Percentiles rank a stretch among this genome's conserved stretches.
Evolutionary conservation across 306 rosid species (phyloP).

Genomic region (Inga oerstediana): DNA sequence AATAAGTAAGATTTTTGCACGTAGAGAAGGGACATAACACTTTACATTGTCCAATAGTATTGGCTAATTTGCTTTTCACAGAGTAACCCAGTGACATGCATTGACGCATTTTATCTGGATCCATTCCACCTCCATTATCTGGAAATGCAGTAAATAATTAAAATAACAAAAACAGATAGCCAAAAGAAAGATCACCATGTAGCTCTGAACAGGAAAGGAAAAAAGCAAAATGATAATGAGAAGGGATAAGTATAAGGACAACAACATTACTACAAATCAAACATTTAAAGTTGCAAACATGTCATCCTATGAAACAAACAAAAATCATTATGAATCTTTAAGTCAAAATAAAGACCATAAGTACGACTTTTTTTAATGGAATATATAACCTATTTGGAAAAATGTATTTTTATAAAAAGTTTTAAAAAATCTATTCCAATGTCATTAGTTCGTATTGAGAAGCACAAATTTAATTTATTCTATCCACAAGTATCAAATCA

Average conservation of each 20-base stretch:
- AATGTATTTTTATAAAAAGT: no score
- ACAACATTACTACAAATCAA: background rate
- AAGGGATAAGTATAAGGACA: background rate
- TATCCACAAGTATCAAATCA: background rate
- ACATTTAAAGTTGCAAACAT: background rate
- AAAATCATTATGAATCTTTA: no score
- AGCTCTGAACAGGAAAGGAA: background rate
- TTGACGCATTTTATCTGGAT: slow-evolving; percentile 95
- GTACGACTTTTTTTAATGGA: no score
- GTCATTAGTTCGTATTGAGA: no score
- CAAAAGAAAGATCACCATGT: background rate
- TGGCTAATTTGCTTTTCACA: slow-evolving; percentile 79
- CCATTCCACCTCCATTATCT: slow-evolving; percentile 99
- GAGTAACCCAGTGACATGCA: slow-evolving; percentile 99
- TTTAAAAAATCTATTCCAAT: no score
- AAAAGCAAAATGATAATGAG: slow-evolving; percentile 3
- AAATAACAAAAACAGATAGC: slow-evolving; percentile 28
- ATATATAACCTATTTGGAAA: no score
- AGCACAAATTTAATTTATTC: no score
- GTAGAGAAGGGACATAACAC: slow-evolving; percentile 41
- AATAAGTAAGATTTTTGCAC: slow-evolving; percentile 2
- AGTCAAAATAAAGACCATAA: no score
- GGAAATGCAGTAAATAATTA: slow-evolving; percentile 33
- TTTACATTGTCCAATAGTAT: slow-evolving; percentile 82
- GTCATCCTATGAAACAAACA: background rate